phyloP scores from a whole-genome alignment of 306 rosid species.

The Myrica gale region DNA sequence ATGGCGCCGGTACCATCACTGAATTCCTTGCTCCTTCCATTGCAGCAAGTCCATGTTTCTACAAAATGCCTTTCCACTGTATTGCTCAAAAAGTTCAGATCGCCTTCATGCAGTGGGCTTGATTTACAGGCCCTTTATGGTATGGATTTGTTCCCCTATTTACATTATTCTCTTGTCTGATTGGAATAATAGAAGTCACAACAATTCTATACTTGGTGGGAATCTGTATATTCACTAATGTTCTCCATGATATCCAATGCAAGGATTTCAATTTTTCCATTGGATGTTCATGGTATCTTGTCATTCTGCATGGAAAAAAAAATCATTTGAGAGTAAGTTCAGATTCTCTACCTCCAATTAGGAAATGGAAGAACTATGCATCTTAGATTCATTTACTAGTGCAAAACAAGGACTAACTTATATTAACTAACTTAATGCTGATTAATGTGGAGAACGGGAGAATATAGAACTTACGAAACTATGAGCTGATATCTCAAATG shows the following conservation, averaged over 20 bases:
- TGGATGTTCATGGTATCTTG: neutral
- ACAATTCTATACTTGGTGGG: neutral
- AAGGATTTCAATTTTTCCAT: neutral
- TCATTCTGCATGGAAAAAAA: neutral
- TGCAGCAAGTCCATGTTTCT: constrained; percentile 34
- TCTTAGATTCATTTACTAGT: neutral
- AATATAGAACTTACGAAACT: neutral
- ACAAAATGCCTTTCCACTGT: constrained; percentile 41
- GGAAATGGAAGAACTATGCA: neutral
- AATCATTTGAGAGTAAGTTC: neutral
- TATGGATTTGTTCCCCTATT: constrained; percentile 28
- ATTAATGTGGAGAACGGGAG: neutral
- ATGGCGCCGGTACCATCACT: constrained; percentile 13
- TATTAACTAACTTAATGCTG: neutral
- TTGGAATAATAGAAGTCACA: constrained; percentile 1
- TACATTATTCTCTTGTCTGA: constrained; percentile 16
- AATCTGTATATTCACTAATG: neutral
- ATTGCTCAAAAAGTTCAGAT: constrained; percentile 61
- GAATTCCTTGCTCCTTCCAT: constrained; percentile 22
- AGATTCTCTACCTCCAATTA: neutral
- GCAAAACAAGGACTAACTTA: neutral
- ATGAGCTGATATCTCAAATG: neutral
- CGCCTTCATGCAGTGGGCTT: constrained; percentile 53
- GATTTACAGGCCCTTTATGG: constrained; percentile 86
- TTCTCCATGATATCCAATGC: neutral